Evolutionary conservation across 75 land plant genomes (phyloP), one percentile per base, ranked within the genome.

Genomic region (Selaginella moellendorffii): DNA sequence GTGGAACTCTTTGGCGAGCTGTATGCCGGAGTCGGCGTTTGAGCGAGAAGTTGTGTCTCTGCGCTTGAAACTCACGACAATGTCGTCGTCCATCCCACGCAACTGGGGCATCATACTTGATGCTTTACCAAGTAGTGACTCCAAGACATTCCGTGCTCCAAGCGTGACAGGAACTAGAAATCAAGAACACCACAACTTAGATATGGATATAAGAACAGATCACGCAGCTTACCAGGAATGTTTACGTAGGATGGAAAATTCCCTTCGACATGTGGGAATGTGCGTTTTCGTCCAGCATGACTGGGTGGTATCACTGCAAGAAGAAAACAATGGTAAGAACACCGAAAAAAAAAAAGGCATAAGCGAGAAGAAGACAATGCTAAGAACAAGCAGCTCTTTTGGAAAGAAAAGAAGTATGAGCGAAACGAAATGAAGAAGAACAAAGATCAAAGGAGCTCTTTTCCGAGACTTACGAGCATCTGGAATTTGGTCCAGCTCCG

Each of bases 221-320:
- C 10, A 5, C 46, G 14, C 19, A 9, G 22, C 42, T 21, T 56
- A 89, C 92, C 97, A 76, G 97, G 97, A 60, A 92, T 83, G 36
- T 63, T 87, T 1, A 92, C 85, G 72, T 92, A 93, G 0, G 87
- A 54, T 19, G 96, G 82, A 77, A 72, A 92, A 65, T 92, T 92
- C 27, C 97, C 97, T 64, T 83, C 81, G 2, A 88, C 81, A 54
- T 92, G 97, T 22, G 89, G 85, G 61, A 92, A 92, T 77, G 77
- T 88, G 63, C 97, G 70, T 27, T 83, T 71, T 30, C 97, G 66
- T 28, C 77, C 73, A 54, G 29, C 63, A 66, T 36, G 14, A 36
- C 14, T 14, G 46, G 46, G 14, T 36, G 46, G 46, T 5, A 36
- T 5, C 14, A 36, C 46, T 36, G 46, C 46, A 36, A 5, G 14